Evolutionary conservation across 148 eudicot species (phyloP), one percentile per base, ranked within the genome.

Genomic region (Talinum fruticosum): DNA sequence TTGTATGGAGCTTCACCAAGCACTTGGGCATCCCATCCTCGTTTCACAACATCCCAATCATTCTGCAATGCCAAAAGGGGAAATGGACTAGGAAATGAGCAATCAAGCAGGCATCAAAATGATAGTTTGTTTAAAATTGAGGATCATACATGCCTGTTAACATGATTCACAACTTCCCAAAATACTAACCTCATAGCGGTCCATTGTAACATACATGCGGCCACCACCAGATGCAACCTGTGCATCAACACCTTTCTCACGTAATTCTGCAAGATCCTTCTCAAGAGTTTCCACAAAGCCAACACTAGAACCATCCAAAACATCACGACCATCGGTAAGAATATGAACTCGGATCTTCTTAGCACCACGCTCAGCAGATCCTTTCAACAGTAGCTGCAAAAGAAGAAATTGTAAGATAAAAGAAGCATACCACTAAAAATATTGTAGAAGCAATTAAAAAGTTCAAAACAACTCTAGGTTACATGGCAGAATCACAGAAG

Each of bases 11-110:
- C 96, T 89, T 95, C 97, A 72, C 98, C 98, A 78, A 95, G 96
- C 71, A 95, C 98, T 79, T 95, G 98, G 47, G 98, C 97, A 78
- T 95, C 97, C 98, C 98, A 95, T 38, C 98, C 98, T 57, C 98
- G 88, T 80, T 95, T 95, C 47, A 95, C 94, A 74, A 95, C 97
- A 54, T 80, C 84, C 98, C 98, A 94, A 69, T 94, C 98, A 75
- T 94, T 94, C 98, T 94, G 81, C 38, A 75, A 68, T 38, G 28
- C 28, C 18, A 68, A 24, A 70, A 21, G 12, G 24, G 21, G 53
- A 4, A 26, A 70, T 41, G 16, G 33, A n/a, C n/a, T n/a, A n/a
- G n/a, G n/a, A n/a, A 41, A 47, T 1, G 10, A 24, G 47, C 38
- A n/a, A 10, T 38, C 53, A 70, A n/a, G 73, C 30, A 18, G 49